Conservation (phyloP, 768 basidiomycete genomes). For the Suillus subluteus region DNA sequence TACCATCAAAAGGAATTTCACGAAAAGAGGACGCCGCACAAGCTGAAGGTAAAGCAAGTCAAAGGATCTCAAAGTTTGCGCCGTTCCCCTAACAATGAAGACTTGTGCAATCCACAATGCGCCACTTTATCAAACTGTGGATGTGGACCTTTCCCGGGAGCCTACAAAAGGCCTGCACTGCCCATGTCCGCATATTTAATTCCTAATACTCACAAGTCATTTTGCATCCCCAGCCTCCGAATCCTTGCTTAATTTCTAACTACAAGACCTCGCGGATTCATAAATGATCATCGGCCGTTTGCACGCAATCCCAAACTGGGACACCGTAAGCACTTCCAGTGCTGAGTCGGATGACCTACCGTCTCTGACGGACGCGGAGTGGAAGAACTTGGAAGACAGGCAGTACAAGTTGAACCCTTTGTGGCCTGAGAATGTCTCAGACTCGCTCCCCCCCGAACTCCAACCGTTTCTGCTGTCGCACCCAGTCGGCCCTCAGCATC, state of each 20-base stretch:
- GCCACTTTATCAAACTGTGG: background rate
- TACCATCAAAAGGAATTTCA: background rate
- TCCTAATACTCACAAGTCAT: background rate
- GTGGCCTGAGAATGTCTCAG: conserved; percentile 7
- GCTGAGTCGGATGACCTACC: conserved; percentile 13
- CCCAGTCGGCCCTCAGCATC: conserved; percentile 3
- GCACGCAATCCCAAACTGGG: background rate
- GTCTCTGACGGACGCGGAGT: conserved; percentile 22
- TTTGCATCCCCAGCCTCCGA: no score
- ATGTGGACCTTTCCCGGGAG: background rate
- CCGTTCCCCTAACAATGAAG: background rate
- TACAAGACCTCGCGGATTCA: background rate
- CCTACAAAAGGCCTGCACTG: background rate
- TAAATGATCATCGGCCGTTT: background rate
- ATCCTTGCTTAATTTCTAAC: background rate
- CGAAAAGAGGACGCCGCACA: background rate
- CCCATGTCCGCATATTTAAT: background rate
- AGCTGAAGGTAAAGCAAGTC: background rate
- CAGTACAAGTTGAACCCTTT: conserved; percentile 15
- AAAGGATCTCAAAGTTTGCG: background rate
- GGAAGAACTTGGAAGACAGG: conserved; percentile 20
- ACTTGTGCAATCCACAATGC: conserved; percentile 21
- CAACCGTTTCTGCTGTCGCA: conserved; percentile 24
- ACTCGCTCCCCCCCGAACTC: conserved; percentile 26
- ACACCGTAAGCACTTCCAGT: background rate